These are phyloP conservation scores for Tulasnella sp. DNA, from an alignment of 768 basidiomycete genomes.

Conservation along the genomic window DNA sequence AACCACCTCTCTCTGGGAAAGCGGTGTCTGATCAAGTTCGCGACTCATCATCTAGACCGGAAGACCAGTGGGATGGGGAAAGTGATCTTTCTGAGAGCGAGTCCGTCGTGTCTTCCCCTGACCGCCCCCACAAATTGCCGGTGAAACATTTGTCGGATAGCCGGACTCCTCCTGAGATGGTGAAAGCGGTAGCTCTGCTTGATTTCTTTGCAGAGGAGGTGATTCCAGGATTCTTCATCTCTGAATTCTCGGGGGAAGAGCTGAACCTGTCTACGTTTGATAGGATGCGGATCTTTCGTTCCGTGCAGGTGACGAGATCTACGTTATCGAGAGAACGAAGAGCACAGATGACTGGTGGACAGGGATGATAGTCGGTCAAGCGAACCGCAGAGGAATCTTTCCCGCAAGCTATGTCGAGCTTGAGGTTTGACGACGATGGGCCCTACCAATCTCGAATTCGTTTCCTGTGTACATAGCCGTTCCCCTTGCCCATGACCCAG, in stretches of 20 bases:
- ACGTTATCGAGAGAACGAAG: constrained; percentile 26
- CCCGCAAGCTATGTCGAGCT: constrained; percentile 35
- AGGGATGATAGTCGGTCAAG: constrained; percentile 14
- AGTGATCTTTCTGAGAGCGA: constrained; percentile 18
- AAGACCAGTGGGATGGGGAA: background rate
- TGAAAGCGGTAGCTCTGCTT: constrained; percentile 30
- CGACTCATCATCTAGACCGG: background rate
- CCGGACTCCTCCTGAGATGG: constrained; percentile 7
- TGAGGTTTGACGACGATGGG: background rate
- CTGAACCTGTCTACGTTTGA: background rate
- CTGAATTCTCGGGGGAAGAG: background rate
- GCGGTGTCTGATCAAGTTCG: background rate
- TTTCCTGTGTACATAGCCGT: too few species aligned
- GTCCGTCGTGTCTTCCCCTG: background rate
- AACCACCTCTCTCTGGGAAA: background rate
- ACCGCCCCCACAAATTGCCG: constrained; percentile 13
- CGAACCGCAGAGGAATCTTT: constrained; percentile 27
- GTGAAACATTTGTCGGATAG: background rate
- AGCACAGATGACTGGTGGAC: constrained; percentile 37
- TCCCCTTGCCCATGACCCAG: too few species aligned
- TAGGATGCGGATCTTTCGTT: constrained; percentile 35
- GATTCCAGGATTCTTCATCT: background rate
- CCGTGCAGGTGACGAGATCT: constrained; percentile 35
- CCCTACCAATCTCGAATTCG: background rate
- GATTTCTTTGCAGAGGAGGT: constrained; percentile 36